Evolutionary conservation across 2,329 filamentous ascomycete species (phyloP), one percentile per base, ranked within the genome.

Genomic region (Eutypa lata): DNA sequence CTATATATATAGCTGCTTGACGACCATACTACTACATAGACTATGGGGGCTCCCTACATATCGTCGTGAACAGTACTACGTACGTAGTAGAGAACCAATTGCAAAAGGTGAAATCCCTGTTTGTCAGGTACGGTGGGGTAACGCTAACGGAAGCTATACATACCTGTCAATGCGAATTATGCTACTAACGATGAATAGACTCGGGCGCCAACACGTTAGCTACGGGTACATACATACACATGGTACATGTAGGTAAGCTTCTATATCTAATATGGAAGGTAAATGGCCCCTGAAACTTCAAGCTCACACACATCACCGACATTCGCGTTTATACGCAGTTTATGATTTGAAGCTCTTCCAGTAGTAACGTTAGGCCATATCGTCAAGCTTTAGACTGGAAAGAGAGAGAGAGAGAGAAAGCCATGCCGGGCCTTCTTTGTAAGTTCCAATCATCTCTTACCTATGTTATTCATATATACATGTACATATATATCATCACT

Each of bases 291-390:
- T 31, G 26, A 10, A 31, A 31, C 26, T 31, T 31, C 5, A 10
- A 31, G 26, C 26, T 31, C 6, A 10, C 26, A 10, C 26, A 31
- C 26, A 31, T 31, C 26, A 31, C 26, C 26, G 10, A 31, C 26
- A 31, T 31, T 31, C 83, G 80, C 76, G 78, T 64, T 68, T 83
- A 61, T 67, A 83, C 48, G 26, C 10, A 31, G 38, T 21, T 13
- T 18, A 19, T 10, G 10, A 13, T 22, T 42, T 19, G 38, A 42
- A 42, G 16, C 43, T 37, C n/a, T n/a, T 13, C 13, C 47, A 38
- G 6, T 21, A 18, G 18, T 21, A 31, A n/a, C n/a, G n/a, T n/a
- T n/a, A 10, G 26, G 26, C 26, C 26, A 31, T 18, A 42, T 42
- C 13, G 38, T 38, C 13, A 14, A 38, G 35, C 13, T 38, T 6